Evolutionary conservation across 768 basidiomycete genomes (phyloP).

Genomic region (Hemileccinum rubropunctum): DNA sequence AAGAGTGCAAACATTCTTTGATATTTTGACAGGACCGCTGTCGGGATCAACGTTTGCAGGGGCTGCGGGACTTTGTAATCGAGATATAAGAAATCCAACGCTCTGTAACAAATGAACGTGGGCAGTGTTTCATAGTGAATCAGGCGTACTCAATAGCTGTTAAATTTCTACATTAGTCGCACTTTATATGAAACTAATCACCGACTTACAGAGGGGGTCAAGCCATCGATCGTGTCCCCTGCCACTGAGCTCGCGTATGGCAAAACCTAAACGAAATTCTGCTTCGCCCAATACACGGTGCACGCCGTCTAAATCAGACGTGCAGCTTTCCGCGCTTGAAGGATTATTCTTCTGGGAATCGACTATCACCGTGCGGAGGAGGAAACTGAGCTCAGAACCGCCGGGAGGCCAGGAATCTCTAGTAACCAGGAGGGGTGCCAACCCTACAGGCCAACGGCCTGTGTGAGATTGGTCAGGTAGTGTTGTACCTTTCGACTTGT

Average conservation of each 20-base stretch:
- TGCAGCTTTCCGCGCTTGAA: slow-evolving; percentile 15
- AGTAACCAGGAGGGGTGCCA: slow-evolving; percentile 70
- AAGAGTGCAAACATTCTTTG: slow-evolving; percentile 81
- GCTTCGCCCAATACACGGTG: slow-evolving; percentile 54
- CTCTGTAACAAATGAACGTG: slow-evolving; percentile 42
- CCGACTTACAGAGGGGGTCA: slow-evolving; percentile 72
- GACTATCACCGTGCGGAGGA: slow-evolving; percentile 79
- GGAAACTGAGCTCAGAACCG: slow-evolving; percentile 80
- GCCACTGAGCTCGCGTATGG: slow-evolving; percentile 70
- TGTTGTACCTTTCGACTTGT: slow-evolving; percentile 10
- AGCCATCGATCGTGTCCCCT: slow-evolving; percentile 74
- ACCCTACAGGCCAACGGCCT: slow-evolving; percentile 61
- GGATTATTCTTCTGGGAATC: slow-evolving; percentile 57
- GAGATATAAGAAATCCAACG: slow-evolving; percentile 87
- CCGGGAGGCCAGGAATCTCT: slow-evolving; percentile 84
- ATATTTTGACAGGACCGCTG: slow-evolving; percentile 76
- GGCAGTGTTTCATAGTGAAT: not conserved
- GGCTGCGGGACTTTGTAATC: slow-evolving; percentile 87
- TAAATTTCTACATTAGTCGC: slow-evolving; percentile 3
- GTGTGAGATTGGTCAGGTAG: slow-evolving; percentile 21
- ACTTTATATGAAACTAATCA: not conserved
- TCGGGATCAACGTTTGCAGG: slow-evolving; percentile 68
- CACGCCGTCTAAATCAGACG: slow-evolving; percentile 32
- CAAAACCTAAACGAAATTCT: slow-evolving; percentile 78
- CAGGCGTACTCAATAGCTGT: slow-evolving; percentile 23